Base-by-base conservation (phyloP, 805 yeast species). In the Candida peoriensis region DNA sequence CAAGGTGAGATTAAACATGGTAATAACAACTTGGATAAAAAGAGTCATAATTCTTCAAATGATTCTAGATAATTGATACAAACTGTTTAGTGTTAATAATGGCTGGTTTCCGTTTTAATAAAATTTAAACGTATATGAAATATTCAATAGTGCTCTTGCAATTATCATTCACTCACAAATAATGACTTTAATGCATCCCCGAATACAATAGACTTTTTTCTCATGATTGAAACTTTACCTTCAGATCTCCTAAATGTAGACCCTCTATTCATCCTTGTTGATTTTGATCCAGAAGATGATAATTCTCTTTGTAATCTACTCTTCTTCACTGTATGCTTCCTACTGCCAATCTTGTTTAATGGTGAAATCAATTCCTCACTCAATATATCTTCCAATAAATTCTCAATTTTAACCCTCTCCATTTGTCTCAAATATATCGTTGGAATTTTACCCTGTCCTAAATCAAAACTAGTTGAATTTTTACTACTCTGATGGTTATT, bases 1-100 rank as follows among this genome's bases (percentile, higher is more conserved):
- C 61, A 74, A n/a, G 95, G 95, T 27, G 55, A 64, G 14, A 60
- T 72, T 31, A 75, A 75, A 55, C 64, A 63, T 15, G 41, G 40
- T 16, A n/a, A n/a, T n/a, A 42, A 48, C 8, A 57, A 52, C 11
- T 37, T 58, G 20, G 42, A 48, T 42, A 55, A 50, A 34, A 48
- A 57, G 41, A 38, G 41, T n/a, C 54, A 43, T 49, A 39, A 48
- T 7, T 59, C 74, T 6, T 68, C 67, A 9, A 76, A 76, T 44
- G 80, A 74, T 36, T 48, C 74, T 0, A 57, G n/a, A n/a, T n/a
- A n/a, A n/a, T n/a, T n/a, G n/a, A n/a, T n/a, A n/a, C n/a, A n/a
- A n/a, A n/a, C n/a, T n/a, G n/a, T n/a, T n/a, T n/a, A n/a, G n/a
- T n/a, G n/a, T n/a, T n/a, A n/a, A n/a, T n/a, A n/a, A n/a, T n/a